Evolutionary conservation across 2,329 filamentous ascomycete species (phyloP).

Genomic region (Stagonosporopsis tanaceti): DNA sequence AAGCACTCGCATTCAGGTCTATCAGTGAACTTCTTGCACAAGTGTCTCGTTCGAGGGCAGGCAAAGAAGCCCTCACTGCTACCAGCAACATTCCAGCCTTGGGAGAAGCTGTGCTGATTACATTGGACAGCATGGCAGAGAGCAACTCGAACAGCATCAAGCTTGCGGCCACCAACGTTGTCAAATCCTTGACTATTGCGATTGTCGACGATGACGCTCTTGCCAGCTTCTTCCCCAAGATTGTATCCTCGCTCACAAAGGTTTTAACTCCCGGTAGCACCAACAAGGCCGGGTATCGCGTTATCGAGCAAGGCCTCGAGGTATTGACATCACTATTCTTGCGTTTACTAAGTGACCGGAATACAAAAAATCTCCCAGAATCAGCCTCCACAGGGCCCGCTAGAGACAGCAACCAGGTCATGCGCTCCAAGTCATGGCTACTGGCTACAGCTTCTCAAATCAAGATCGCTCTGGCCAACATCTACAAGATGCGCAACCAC

Average conservation of each 20-base stretch:
- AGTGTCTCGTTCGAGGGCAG: constrained; percentile 59
- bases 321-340: constrained; percentile 61
- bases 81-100: constrained; percentile 75
- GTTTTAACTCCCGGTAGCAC: constrained; percentile 74
- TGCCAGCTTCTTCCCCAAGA: constrained; percentile 86
- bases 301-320: constrained; percentile 70
- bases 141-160: constrained; percentile 74
- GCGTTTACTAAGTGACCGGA: constrained; percentile 57
- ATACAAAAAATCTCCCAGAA: constrained; percentile 40
- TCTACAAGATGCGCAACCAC: constrained; percentile 78
- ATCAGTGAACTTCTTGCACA: constrained; percentile 71
- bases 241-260: constrained; percentile 81
- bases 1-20: constrained; percentile 73
- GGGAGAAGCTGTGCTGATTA: constrained; percentile 81
- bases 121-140: constrained; percentile 76
- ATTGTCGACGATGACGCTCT: constrained; percentile 77
- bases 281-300: constrained; percentile 65
- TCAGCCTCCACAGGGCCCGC: constrained; percentile 12
- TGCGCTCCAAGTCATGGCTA: constrained; percentile 71
- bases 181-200: constrained; percentile 68
- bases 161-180: constrained; percentile 70
- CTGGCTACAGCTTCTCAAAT: constrained; percentile 81
- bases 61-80: constrained; percentile 61
- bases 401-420: constrained; percentile 36
- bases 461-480: constrained; percentile 79